Conservation (phyloP, 768 basidiomycete genomes). For the Cubamyces sp. region DNA sequence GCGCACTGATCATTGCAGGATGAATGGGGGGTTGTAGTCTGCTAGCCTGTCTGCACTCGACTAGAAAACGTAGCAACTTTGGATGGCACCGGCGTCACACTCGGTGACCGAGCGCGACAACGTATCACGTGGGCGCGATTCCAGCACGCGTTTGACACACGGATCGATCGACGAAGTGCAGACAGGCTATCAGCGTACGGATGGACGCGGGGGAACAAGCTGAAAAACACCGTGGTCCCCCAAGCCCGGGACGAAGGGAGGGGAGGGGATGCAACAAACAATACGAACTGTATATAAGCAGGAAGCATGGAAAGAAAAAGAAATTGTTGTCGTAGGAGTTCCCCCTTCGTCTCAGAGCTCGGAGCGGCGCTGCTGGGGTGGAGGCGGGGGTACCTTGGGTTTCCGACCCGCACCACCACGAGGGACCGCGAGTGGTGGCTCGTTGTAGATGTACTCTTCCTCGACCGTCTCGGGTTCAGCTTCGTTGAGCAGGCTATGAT, state of each 20-base stretch:
- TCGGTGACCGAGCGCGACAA: conserved; percentile 21
- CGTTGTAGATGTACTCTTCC: conserved; percentile 73
- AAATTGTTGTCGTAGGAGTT: conserved; percentile 44
- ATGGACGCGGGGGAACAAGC: conserved; percentile 75
- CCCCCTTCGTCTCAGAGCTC: conserved; percentile 97
- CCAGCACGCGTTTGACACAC: conserved; percentile 36
- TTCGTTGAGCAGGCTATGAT: conserved; percentile 59
- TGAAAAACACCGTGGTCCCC: conserved; percentile 77
- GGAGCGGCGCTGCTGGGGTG: conserved; percentile 71
- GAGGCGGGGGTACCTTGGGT: conserved; percentile 89
- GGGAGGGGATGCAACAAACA: conserved; percentile 70
- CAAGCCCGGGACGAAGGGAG: conserved; percentile 88
- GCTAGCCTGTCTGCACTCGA: conserved; percentile 33
- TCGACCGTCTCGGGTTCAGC: conserved; percentile 68
- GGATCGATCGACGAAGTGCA: conserved; percentile 36
- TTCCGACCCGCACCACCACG: conserved; percentile 62
- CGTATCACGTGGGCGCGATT: conserved; percentile 47
- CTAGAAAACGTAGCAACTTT: too few relatives aligned
- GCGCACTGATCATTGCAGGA: conserved; percentile 24
- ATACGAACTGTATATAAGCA: conserved; percentile 54
- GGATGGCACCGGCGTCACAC: conserved; percentile 5
- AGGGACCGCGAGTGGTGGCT: conserved; percentile 47
- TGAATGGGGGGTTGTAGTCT: conserved; percentile 37
- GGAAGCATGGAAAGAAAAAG: conserved; percentile 37
- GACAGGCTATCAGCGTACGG: conserved; percentile 40